A percentile compares a stretch with the other conserved stretches of the same genome.
Evolutionary conservation across 2,329 filamentous ascomycete genomes (phyloP).

Genomic region (Rutstroemia sp.): DNA sequence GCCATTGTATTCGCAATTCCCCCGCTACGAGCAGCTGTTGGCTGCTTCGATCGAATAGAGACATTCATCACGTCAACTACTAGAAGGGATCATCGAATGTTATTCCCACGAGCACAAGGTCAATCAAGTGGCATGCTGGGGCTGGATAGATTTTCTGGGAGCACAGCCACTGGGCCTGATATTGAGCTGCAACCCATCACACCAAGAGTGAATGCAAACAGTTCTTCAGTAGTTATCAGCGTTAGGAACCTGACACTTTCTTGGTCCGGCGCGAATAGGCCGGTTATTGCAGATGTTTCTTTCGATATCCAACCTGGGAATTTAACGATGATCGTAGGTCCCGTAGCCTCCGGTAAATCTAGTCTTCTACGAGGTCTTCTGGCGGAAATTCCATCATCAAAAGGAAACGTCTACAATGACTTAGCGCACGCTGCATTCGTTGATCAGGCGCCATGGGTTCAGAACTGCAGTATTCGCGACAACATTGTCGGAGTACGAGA

Average conservation of each 20-base stretch:
- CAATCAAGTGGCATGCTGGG: slow-evolving; percentile 12
- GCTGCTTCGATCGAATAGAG: slow-evolving; percentile 36
- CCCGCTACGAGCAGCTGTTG: slow-evolving; percentile 31
- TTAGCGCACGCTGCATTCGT: slow-evolving; percentile 32
- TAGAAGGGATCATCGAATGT: slow-evolving; percentile 24
- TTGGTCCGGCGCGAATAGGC: slow-evolving; percentile 12
- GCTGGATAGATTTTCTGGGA: slow-evolving; percentile 29
- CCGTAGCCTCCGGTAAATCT: slow-evolving; percentile 29
- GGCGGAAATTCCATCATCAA: slow-evolving; percentile 20
- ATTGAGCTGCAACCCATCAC: slow-evolving; percentile 12
- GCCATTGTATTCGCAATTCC: slow-evolving; percentile 34
- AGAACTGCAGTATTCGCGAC: slow-evolving; percentile 35
- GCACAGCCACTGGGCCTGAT: neutral
- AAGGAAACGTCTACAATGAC: slow-evolving; percentile 22
- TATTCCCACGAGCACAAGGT: slow-evolving; percentile 9
- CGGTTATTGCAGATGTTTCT: slow-evolving; percentile 15
- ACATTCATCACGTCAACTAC: slow-evolving; percentile 26
- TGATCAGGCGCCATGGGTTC: slow-evolving; percentile 39
- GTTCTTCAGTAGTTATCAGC: slow-evolving; percentile 12
- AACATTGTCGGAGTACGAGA: slow-evolving; percentile 34
- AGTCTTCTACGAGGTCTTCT: slow-evolving; percentile 26
- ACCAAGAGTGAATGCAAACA: slow-evolving; percentile 35
- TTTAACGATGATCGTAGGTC: slow-evolving; percentile 26
- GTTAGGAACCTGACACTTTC: slow-evolving; percentile 19
- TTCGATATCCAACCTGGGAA: slow-evolving; percentile 12